Base-by-base conservation (phyloP, 495 filamentous ascomycete species). In the Jackrogersella minutella region DNA sequence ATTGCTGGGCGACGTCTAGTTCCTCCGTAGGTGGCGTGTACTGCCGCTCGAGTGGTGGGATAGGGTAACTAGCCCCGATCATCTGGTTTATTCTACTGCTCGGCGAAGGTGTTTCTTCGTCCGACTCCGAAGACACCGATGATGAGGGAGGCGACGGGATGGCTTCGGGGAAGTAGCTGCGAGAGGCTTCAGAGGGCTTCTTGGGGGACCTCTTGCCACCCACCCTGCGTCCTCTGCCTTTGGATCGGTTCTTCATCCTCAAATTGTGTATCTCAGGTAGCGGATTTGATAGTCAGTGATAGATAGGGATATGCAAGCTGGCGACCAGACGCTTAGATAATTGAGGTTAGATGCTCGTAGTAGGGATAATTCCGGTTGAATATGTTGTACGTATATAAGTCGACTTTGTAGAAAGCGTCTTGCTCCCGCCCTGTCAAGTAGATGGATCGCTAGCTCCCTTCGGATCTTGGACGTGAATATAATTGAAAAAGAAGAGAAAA, bases 1-100 rank as follows among this genome's bases (percentile, higher is more conserved):
- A 76, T 37, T 81, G 72, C 59, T 76, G 71, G 28, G 76, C 78
- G 34, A 83, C 61, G 41, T 72, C 74, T 14, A 77, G 51, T 46
- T 80, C 76, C 2, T 59, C 39, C 0, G 44, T 30, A 0, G 80
- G 80, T 64, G 76, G 69, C 9, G 69, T 62, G 54, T 74, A 82
- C 6, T 69, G 19, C 11, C 78, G 71, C 34, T 71, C 67, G 19
- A 74, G 30, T 2, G 72, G 72, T 2, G 74, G 69, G 10, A 76
- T 68, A 3, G 61, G 71, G 53, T 72, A 62, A 22, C 47, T 33
- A 46, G 47, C 30, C 11, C 62, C 63, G 40, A 61, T 67, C 50
- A 51, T 61, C 26, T 14, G 52, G 34, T 17, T 56, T 21, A 37
- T 22, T 17, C 28, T 52, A 17, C 31, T 16, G 51, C 14, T 13